Base-by-base conservation (phyloP, 2,329 filamentous ascomycete species). In the Sordariomycetes sp. region DNA sequence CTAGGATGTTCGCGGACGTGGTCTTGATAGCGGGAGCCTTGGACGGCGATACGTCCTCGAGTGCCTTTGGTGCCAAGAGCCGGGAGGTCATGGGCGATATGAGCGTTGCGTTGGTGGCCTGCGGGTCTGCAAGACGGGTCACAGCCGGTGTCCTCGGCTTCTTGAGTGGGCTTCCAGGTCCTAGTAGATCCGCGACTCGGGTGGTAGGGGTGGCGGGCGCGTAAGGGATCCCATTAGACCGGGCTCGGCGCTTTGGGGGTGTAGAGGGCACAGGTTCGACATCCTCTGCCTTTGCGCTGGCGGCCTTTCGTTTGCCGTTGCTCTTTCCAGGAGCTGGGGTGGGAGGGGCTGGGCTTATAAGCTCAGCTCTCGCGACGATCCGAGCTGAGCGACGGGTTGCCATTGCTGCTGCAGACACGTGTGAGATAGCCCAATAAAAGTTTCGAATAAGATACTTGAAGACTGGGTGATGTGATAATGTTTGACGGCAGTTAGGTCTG, bases 1-100 rank as follows among this genome's bases (percentile, higher is more conserved):
- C 79, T 2, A 97, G 79, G 18, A 97, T 60, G 55, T 81, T 89
- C 20, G 80, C 81, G 5, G 86, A 89, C n/a, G 87, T 88, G 1
- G 79, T 79, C 18, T 34, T 53, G 58, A 37, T n/a, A 16, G 20
- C 32, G 3, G 48, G 8, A 74, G 3, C 73, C 50, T 57, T 67
- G 66, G 62, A 69, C 71, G 53, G 43, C 16, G 46, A 54, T 14
- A 51, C 28, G 72, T 60, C 72, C 67, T 4, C 72, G 35, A 7
- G 20, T 25, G n/a, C 22, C 51, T 12, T 74, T n/a, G 74, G 76
- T 12, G 79, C 76, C 25, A 88, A 72, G 8, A 89, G 67, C 52
- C 82, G 78, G 2, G 84, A 87, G 3, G 86, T 85, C 66, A 85
- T 80, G 1, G 88, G 87, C 0, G 88, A 89, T n/a, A 89, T 71